Evolutionary conservation across 495 filamentous ascomycete genomes (phyloP).

Genomic region (Haplographium delicatum): DNA sequence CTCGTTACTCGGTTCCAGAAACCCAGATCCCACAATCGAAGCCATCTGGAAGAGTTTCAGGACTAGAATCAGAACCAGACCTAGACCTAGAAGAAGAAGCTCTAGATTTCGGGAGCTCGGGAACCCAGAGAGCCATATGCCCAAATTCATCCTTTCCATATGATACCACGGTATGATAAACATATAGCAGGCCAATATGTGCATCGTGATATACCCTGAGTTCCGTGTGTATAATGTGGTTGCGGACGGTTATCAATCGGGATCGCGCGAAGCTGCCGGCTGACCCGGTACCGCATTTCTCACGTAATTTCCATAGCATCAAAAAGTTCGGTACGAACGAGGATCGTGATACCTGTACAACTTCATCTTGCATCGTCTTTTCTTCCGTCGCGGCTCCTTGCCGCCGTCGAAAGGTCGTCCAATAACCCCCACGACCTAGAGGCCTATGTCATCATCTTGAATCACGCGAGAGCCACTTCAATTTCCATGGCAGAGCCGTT

Average conservation of each 20-base stretch:
- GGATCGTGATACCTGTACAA: slow-evolving; percentile 11
- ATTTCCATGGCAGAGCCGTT: background rate
- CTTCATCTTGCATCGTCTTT: slow-evolving; percentile 13
- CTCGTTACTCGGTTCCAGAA: too few relatives aligned
- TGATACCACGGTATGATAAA: too few relatives aligned
- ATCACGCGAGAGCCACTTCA: background rate
- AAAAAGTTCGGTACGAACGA: background rate
- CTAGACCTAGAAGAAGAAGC: too few relatives aligned
- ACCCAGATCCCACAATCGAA: too few relatives aligned
- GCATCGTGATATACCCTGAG: too few relatives aligned
- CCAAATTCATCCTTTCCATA: too few relatives aligned
- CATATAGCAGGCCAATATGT: too few relatives aligned
- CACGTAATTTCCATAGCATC: background rate
- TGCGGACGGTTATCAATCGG: background rate
- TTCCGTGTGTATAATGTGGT: too few relatives aligned
- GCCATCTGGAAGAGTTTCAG: too few relatives aligned
- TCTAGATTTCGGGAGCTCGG: too few relatives aligned
- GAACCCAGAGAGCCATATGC: too few relatives aligned
- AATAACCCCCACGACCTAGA: background rate
- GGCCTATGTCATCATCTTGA: background rate
- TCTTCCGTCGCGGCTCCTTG: background rate
- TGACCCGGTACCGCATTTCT: background rate
- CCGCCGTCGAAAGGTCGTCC: background rate
- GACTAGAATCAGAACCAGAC: too few relatives aligned
- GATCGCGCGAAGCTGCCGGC: background rate